phyloP scores from a whole-genome alignment of 192 early-diverging fungal species.

The Coemansia sp. region DNA sequence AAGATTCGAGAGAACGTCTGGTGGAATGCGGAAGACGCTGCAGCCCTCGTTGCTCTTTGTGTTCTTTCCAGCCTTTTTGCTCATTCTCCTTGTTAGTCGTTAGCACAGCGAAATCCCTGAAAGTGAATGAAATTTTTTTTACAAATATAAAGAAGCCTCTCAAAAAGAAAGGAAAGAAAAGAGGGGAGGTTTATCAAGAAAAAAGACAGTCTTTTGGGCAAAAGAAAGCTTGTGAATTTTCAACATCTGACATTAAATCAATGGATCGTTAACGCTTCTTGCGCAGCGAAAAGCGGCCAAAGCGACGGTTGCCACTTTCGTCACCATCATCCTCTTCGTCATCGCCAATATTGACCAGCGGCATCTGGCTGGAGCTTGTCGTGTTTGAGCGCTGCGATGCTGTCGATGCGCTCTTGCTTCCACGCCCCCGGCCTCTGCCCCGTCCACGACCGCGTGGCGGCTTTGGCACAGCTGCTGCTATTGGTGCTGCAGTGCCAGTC shows the following conservation, averaged over 20 bases:
- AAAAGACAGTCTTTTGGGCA: background rate
- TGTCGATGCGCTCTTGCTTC: background rate
- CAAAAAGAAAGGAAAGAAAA: background rate
- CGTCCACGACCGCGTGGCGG: conserved; percentile 11
- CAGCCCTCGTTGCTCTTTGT: background rate
- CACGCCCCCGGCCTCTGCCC: conserved; percentile 15
- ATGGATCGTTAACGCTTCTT: conserved; percentile 10
- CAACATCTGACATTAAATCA: background rate
- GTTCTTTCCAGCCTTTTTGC: background rate
- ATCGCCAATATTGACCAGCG: conserved; percentile 19
- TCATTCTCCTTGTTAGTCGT: background rate
- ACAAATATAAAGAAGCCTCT: background rate
- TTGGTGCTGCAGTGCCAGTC: background rate
- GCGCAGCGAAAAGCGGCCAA: conserved; percentile 31
- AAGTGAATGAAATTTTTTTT: background rate
- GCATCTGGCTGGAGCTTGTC: conserved; percentile 18
- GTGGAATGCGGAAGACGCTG: conserved; percentile 12
- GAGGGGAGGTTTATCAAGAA: background rate
- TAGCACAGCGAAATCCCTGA: background rate
- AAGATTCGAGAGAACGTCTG: background rate
- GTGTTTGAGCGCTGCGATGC: conserved; percentile 21
- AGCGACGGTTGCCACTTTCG: background rate
- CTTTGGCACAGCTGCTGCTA: background rate
- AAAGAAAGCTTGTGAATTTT: background rate
- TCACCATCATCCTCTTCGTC: conserved; percentile 16